Base-by-base conservation (phyloP, 805 yeast genomes). In the Teunomyces cretensis region DNA sequence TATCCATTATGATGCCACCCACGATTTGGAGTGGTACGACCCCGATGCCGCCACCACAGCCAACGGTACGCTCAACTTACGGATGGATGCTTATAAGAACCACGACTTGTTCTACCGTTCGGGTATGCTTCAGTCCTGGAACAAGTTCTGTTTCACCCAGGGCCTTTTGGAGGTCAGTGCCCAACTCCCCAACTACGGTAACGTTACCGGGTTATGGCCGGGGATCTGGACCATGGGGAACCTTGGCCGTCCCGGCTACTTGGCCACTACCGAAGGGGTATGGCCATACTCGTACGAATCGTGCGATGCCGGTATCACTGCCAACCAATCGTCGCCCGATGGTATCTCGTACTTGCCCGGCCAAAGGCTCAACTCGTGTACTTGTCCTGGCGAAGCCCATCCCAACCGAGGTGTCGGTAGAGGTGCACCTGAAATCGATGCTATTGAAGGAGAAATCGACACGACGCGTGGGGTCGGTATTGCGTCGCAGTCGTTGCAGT, bases 201-300 rank as follows among this genome's bases (percentile, higher is more conserved):
- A 79, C 43, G 75, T 84, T 27, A 73, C 85, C 2, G 98, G 98
- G 19, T 70, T 91, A 50, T 91, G 98, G 98, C 97, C 98, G 1
- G 98, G 97, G 75, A 56, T 88, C 49, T 91, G 97, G 97, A 80
- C 96, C 6, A 74, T 91, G 81, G 97, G 97, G 39, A 91, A 91
- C 59, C 73, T 91, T 52, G 98, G 87, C 22, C 81, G 97, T 55
- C 95, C 97, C 0, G 98, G 98, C 9, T 91, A 80, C 60, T 67
- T 81, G 69, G 88, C 96, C 4, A 74, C 92, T 3, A 82, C 96
- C 2, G 96, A 91, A 15, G 97, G 97, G 49, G 85, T 87, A 19
- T 91, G 98, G 98, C 97, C 98, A 3, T 91, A 90, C 59, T 74
- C 92, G 1, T 91, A 91, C 63, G 84, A 85, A 30, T 62, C 81